phyloP scores from a whole-genome alignment of 202 grass and related monocot genomes.

The Musa balbisiana region DNA sequence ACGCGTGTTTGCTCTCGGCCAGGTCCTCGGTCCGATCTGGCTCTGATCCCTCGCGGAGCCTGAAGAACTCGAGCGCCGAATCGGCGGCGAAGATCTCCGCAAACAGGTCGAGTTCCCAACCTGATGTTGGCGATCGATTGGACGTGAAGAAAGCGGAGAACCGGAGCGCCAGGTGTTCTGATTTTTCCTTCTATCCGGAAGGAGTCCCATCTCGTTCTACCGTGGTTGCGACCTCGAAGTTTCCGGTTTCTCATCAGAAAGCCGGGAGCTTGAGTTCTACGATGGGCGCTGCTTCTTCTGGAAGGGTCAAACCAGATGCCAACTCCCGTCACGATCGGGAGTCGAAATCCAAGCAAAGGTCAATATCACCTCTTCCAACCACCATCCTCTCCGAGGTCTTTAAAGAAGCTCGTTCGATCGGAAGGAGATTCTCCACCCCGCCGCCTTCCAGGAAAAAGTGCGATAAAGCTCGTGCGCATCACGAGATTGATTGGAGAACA shows the following conservation, averaged over 20 bases:
- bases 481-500: background rate
- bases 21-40: background rate
- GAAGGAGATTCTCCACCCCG: conserved; percentile 55
- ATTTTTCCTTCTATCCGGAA: conserved; percentile 5
- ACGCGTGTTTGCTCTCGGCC: background rate
- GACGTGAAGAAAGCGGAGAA: background rate
- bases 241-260: background rate
- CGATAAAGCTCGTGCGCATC: background rate
- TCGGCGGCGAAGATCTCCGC: background rate
- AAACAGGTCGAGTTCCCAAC: background rate
- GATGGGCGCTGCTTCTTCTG: background rate
- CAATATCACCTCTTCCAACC: conserved; percentile 50
- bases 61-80: background rate
- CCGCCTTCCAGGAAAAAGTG: conserved; percentile 35
- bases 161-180: background rate
- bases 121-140: background rate
- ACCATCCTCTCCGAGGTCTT: conserved; percentile 52
- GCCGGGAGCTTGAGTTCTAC: no score
- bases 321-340: background rate
- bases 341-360: conserved; percentile 37
- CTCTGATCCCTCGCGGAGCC: background rate
- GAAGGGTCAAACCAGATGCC: background rate
- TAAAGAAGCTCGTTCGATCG: conserved; percentile 50
- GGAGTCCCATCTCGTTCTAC: background rate
- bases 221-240: background rate